Conservation (phyloP, 2,329 filamentous ascomycete genomes). For the Magnaporthiopsis rhizophila region DNA sequence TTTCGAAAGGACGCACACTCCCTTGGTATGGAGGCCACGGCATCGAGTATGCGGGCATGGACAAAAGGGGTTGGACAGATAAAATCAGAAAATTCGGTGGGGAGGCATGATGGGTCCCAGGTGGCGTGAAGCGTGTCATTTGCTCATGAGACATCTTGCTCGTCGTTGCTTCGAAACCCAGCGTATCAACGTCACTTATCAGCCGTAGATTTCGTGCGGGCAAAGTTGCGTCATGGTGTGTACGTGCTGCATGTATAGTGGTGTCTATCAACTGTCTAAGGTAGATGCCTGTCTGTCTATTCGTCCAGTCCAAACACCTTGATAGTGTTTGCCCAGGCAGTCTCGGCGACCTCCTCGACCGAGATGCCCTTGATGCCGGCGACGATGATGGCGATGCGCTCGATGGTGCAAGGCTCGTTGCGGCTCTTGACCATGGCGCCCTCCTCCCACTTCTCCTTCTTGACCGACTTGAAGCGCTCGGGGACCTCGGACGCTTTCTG, state of each 20-base stretch:
- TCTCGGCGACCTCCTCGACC: constrained; percentile 78
- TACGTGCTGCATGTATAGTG: neutral
- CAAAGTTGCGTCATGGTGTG: too few species aligned
- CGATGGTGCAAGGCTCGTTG: constrained; percentile 86
- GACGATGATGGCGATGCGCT: constrained; percentile 79
- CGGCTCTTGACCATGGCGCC: constrained; percentile 88
- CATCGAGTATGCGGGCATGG: neutral
- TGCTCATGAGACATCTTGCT: neutral
- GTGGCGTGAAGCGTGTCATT: neutral
- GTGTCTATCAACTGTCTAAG: neutral
- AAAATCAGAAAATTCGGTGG: neutral
- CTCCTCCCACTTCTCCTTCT: constrained; percentile 91
- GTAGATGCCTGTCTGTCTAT: constrained; percentile 19
- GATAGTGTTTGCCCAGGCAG: constrained; percentile 75
- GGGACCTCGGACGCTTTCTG: constrained; percentile 60
- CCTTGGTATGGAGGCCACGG: neutral
- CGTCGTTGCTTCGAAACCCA: neutral
- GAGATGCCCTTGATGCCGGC: constrained; percentile 74
- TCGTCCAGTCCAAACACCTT: constrained; percentile 68
- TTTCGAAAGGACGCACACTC: neutral
- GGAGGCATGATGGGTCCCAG: neutral
- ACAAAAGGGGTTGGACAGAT: neutral
- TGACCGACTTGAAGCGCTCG: constrained; percentile 71
- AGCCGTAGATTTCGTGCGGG: too few species aligned
- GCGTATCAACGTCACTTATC: neutral